Evolutionary conservation across 1,139 yeast species (phyloP), one percentile per base, ranked within the genome.

Genomic region (Sugiyamaella xylanicola): DNA sequence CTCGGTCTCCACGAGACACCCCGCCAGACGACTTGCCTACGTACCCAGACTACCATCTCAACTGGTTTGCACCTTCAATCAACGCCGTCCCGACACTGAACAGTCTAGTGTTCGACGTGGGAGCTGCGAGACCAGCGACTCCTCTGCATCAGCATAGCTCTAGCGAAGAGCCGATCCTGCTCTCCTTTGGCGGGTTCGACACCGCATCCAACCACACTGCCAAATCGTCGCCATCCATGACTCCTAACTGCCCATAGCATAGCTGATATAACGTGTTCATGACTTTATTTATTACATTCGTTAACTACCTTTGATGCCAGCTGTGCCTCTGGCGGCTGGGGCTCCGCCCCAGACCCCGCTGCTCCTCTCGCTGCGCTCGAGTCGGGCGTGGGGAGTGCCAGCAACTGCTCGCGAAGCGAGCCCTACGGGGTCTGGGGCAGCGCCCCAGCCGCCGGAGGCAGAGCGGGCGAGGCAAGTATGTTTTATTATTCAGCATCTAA

Each of bases 91-190:
- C 52, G 11, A 40, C 52, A 3, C 46, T 48, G 13, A 16, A 25
- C 22, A 35, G 37, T 21, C 40, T 48, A 4, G 52, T 48, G 5
- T 48, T 48, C 32, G 52, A 48, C 29, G 20, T 42, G 15, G 45
- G 46, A 2, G 46, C 46, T n/a, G 52, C 52, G 22, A 25, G 52
- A 17, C 52, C 52, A 3, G 46, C 46, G 13, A 40, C 52, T 8
- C 52, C 52, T 17, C 22, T 42, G 4, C 39, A 29, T 21, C 8
- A 15, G n/a, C 46, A 41, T 29, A n/a, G 39, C 11, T 19, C 40
- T 19, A 15, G 11, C 5, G 41, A 40, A 9, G 46, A 40, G 39
- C 52, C 52, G 13, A 48, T 48, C 15, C 46, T 48, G 15, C 52
- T 48, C 5, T 48, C 52, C 3, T 48, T 48, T 29, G 44, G 52